phyloP scores from a whole-genome alignment of 1,284 basidiomycete genomes.

The Leccinum subrobustum region DNA sequence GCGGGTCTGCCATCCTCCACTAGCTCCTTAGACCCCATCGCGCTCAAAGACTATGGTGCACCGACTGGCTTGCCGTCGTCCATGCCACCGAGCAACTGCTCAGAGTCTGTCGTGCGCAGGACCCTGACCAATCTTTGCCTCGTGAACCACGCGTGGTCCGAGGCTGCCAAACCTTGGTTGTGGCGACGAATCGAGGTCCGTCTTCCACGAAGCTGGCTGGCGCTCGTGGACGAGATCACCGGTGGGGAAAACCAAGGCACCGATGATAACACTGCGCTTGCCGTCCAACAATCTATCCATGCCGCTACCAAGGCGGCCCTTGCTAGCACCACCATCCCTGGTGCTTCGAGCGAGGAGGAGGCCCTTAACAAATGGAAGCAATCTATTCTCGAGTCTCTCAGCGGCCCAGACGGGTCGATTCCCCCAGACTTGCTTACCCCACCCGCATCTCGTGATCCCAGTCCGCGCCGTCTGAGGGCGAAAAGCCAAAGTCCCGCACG shows the following conservation, averaged over 20 bases:
- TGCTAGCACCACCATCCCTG: slow-evolving; percentile 37
- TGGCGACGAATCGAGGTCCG: slow-evolving; percentile 80
- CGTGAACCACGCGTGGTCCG: slow-evolving; percentile 71
- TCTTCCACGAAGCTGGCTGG: slow-evolving; percentile 75
- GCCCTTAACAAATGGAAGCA: slow-evolving; percentile 55
- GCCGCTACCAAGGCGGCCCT: slow-evolving; percentile 61
- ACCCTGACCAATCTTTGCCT: slow-evolving; percentile 69
- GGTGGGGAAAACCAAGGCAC: slow-evolving; percentile 56
- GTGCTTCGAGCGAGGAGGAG: slow-evolving; percentile 37
- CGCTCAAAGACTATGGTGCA: slow-evolving; percentile 41
- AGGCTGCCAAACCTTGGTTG: slow-evolving; percentile 77
- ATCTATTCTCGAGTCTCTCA: slow-evolving; percentile 57
- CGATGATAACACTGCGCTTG: slow-evolving; percentile 56
- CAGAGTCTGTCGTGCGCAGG: slow-evolving; percentile 58
- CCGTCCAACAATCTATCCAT: slow-evolving; percentile 63
- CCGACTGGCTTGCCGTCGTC: slow-evolving; percentile 70
- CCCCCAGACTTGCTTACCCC: slow-evolving; percentile 73
- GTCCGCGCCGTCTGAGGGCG: slow-evolving; percentile 65
- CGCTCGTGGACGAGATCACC: slow-evolving; percentile 70
- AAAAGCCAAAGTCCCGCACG: slow-evolving; percentile 78
- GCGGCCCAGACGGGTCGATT: slow-evolving; percentile 63
- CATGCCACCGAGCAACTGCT: slow-evolving; percentile 63
- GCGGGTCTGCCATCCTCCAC: slow-evolving; percentile 52
- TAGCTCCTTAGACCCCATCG: slow-evolving; percentile 68
- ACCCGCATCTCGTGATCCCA: slow-evolving; percentile 74